Percentiles rank a stretch among this genome's conserved stretches.
Evolutionary conservation across 2,329 filamentous ascomycete species (phyloP).

Genomic region (Aspergillus tubingensis): DNA sequence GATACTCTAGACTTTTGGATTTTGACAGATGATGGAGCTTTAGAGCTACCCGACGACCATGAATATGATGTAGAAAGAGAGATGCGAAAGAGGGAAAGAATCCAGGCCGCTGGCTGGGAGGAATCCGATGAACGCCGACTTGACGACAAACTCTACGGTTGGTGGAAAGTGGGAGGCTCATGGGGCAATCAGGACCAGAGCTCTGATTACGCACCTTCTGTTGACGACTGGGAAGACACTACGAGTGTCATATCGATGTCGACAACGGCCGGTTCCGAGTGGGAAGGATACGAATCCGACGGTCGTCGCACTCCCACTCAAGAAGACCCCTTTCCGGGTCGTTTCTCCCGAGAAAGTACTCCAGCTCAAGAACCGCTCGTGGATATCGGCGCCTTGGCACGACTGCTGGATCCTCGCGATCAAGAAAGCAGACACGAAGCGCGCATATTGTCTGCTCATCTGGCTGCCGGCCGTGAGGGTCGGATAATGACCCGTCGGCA

Average conservation of each 20-base stretch:
- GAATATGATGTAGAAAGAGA: conserved; percentile 80
- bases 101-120: conserved; percentile 43
- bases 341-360: conserved; percentile 46
- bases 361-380: conserved; percentile 65
- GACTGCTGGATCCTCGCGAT: conserved; percentile 77
- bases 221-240: conserved; percentile 65
- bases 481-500: conserved; percentile 78
- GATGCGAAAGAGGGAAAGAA: conserved; percentile 64
- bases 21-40: conserved; percentile 54
- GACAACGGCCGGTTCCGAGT: conserved; percentile 54
- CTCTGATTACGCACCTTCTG: conserved; percentile 69
- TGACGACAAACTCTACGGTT: conserved; percentile 74
- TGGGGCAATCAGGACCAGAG: conserved; percentile 83
- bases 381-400: conserved; percentile 69
- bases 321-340: conserved; percentile 57
- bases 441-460: conserved; percentile 74
- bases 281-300: conserved; percentile 49
- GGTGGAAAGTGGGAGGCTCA: conserved; percentile 81
- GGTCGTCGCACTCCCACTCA: conserved; percentile 73
- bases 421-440: conserved; percentile 80
- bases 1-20: conserved; percentile 56
- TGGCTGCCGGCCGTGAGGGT: conserved; percentile 58
- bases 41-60: conserved; percentile 60
- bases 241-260: conserved; percentile 77
- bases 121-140: conserved; percentile 64